Conservation (phyloP, 345 rosid genomes). For the Capsella bursapastoris region DNA sequence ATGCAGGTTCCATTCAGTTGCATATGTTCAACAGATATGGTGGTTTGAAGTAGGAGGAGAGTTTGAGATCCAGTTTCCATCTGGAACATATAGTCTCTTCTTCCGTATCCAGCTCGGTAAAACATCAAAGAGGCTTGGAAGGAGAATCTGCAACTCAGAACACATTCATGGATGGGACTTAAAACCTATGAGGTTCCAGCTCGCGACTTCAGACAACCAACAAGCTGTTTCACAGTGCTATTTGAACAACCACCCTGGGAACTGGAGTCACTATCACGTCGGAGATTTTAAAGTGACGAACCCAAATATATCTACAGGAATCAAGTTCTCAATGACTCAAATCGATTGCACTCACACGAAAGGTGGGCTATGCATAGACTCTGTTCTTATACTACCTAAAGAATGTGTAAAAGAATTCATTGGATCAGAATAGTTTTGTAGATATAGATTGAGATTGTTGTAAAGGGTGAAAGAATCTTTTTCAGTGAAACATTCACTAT, state of each 20-base stretch:
- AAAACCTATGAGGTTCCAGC: slow-evolving; percentile 81
- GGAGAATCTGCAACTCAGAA: slow-evolving; percentile 67
- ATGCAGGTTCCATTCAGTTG: slow-evolving; percentile 66
- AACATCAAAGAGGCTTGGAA: slow-evolving; percentile 69
- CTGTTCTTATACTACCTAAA: slow-evolving; percentile 66
- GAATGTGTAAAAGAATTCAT: slow-evolving; percentile 45
- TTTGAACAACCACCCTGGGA: slow-evolving; percentile 61
- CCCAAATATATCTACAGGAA: slow-evolving; percentile 39
- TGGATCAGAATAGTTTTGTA: slow-evolving; percentile 33
- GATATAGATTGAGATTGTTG: slow-evolving; percentile 37
- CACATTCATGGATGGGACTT: slow-evolving; percentile 91
- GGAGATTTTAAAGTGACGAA: slow-evolving; percentile 72
- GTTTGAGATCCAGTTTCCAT: slow-evolving; percentile 76
- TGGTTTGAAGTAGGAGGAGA: slow-evolving; percentile 94
- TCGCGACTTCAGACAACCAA: slow-evolving; percentile 78
- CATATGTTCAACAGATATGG: slow-evolving; percentile 96
- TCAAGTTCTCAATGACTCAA: slow-evolving; percentile 79
- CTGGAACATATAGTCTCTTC: slow-evolving; percentile 75
- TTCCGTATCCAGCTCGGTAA: slow-evolving; percentile 80
- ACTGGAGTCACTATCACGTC: slow-evolving; percentile 71
- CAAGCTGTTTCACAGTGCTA: slow-evolving; percentile 55
- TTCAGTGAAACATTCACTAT: slow-evolving; percentile 18
- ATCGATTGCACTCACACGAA: slow-evolving; percentile 96
- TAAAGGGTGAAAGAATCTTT: slow-evolving; percentile 34
- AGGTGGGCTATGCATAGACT: slow-evolving; percentile 88